These are phyloP conservation scores for Dillenia suffruticosa DNA, from an alignment of 164 flowering plant genomes.

Conservation along the genomic window DNA sequence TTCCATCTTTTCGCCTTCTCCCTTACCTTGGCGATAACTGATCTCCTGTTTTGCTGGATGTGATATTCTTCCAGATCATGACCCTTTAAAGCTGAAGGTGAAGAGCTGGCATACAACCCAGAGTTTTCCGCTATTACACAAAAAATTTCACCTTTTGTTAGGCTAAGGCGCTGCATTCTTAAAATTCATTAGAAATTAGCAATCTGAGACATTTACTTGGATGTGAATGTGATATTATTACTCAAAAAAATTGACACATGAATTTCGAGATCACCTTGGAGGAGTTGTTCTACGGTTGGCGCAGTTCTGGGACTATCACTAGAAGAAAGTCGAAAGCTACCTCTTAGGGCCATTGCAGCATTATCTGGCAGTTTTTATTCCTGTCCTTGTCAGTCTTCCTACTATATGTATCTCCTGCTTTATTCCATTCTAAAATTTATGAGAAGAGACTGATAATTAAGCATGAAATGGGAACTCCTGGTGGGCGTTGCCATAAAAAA, in stretches of 20 bases:
- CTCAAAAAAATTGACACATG: no score
- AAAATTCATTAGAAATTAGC: no score
- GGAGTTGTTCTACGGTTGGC: conserved; percentile 34
- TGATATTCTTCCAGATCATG: conserved; percentile 45
- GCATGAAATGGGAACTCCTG: no score
- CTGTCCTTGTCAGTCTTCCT: no score
- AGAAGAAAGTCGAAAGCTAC: conserved; percentile 5
- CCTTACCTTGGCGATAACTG: conserved; percentile 63
- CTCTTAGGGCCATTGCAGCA: conserved; percentile 23
- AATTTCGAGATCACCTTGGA: conserved; percentile 21
- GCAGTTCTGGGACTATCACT: conserved; percentile 12
- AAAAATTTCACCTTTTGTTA: not conserved
- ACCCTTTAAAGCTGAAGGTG: conserved; percentile 22
- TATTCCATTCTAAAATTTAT: no score
- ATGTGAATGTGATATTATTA: no score
- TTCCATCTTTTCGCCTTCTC: conserved; percentile 64
- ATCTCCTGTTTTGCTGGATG: conserved; percentile 41
- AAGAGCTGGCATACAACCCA: conserved; percentile 18
- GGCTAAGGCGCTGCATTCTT: no score
- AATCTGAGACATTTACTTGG: no score
- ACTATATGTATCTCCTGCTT: no score
- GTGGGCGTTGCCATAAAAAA: no score
- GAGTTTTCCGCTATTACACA: conserved; percentile 18
- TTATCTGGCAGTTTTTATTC: no score
- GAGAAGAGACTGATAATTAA: no score